Base-by-base conservation (phyloP, 2,329 filamentous ascomycete species). In the Acephala macrosclerotiorum region DNA sequence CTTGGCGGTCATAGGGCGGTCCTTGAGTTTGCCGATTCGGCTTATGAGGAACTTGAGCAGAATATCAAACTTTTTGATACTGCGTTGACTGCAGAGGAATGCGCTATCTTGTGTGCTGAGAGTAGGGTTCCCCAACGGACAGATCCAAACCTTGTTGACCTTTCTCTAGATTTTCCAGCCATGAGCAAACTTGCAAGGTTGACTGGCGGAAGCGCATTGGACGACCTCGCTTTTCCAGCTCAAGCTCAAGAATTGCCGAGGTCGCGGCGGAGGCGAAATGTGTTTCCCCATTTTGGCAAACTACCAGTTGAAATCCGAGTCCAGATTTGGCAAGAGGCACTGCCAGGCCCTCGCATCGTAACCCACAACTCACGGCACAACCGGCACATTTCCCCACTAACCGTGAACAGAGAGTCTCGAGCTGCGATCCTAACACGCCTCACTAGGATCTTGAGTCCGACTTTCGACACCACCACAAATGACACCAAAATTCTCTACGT, bases 261-360 rank as follows among this genome's bases (percentile, higher is more conserved):
- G 25, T 1, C n/a, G 16, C 25, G 12, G 20, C 16, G 20, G 14
- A 29, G 11, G 25, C 22, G 3, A 4, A 8, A 11, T 6, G 7
- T 20, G 11, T 59, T 68, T 56, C 22, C 64, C 36, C 26, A n/a
- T 16, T 69, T 69, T 33, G n/a, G 26, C 6, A 53, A 49, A 18
- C 45, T 69, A 6, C 67, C 67, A n/a, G n/a, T 42, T 3, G 65
- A 69, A 33, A 55, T 69, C 20, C 63, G 67, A 20, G 56, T 55
- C 1, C 42, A 53, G 6, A 66, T 69, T 6, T 67, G 65, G 67
- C 49, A 60, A 18, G 35, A 40, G 11, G 49, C 59, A 26, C 53
- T 67, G 3, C 64, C 64, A 33, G 62, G 56, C 18, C 53, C 63
- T 35, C 55, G 65, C 16, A 61, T 67, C 18, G 22, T 67, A 18